phyloP scores from a whole-genome alignment of 495 filamentous ascomycete genomes.

The Terfezia boudieri region DNA sequence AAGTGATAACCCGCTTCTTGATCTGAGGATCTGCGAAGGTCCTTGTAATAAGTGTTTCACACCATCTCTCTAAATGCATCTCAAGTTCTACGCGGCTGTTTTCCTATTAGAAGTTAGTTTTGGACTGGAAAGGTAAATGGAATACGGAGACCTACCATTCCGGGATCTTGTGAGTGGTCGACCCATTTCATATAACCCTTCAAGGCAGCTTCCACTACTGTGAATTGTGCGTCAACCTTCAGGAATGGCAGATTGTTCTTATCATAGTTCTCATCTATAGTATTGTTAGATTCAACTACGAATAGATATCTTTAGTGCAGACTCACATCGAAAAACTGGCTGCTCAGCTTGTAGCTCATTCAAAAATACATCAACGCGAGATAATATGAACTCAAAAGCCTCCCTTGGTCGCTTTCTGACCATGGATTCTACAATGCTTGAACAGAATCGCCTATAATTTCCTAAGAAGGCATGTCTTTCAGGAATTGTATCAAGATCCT shows the following conservation, averaged over 20 bases:
- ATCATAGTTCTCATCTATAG: conserved; percentile 38
- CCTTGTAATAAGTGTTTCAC: conserved; percentile 45
- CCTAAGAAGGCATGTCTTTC: conserved; percentile 94
- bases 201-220: conserved; percentile 72
- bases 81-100: conserved; percentile 39
- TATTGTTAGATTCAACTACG: conserved; percentile 8
- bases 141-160: conserved; percentile 19
- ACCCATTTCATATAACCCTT: conserved; percentile 79
- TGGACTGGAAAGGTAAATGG: not conserved
- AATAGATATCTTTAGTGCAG: not conserved
- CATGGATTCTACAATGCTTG: conserved; percentile 61
- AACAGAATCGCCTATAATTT: conserved; percentile 81
- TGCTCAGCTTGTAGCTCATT: conserved; percentile 50
- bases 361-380: conserved; percentile 48
- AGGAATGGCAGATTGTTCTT: conserved; percentile 58
- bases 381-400: conserved; percentile 65
- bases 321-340: conserved; percentile 45
- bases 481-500: conserved; percentile 86
- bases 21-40: conserved; percentile 76
- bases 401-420: conserved; percentile 59
- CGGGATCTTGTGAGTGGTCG: conserved; percentile 33
- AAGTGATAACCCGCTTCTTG: conserved; percentile 58
- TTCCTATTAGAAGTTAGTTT: conserved; percentile 24
- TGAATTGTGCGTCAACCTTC: conserved; percentile 67
- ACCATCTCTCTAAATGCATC: conserved; percentile 57